Evolutionary conservation across 2,329 filamentous ascomycete genomes (phyloP).

Genomic region (Exophiala alcalophila): DNA sequence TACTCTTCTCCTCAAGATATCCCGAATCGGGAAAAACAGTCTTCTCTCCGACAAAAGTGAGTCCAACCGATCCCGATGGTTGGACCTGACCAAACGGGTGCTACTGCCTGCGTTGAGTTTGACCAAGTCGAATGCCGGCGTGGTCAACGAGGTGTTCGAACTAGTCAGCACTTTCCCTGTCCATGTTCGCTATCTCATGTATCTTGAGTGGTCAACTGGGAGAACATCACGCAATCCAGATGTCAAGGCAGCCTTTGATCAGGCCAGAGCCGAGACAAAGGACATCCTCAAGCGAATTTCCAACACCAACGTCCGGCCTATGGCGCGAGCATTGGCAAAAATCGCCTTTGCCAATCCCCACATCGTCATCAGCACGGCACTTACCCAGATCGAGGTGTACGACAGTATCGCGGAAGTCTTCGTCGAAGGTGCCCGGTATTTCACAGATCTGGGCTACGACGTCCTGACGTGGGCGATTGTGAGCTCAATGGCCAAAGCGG

Average conservation of each 20-base stretch:
- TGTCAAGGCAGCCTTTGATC: slow-evolving; percentile 74
- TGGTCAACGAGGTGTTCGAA: slow-evolving; percentile 82
- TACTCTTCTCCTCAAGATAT: slow-evolving; percentile 72
- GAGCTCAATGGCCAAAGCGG: slow-evolving; percentile 61
- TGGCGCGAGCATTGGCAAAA: slow-evolving; percentile 86
- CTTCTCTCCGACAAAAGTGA: slow-evolving; percentile 67
- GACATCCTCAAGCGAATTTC: slow-evolving; percentile 86
- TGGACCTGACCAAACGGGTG: slow-evolving; percentile 75
- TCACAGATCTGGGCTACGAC: slow-evolving; percentile 88
- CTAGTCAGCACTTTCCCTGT: slow-evolving; percentile 76
- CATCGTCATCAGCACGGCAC: slow-evolving; percentile 82
- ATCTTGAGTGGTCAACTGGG: slow-evolving; percentile 88
- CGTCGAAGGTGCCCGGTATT: slow-evolving; percentile 91
- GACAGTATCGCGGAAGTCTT: slow-evolving; percentile 92
- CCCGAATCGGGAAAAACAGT: slow-evolving; percentile 79
- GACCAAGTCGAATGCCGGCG: slow-evolving; percentile 76
- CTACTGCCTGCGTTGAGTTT: slow-evolving; percentile 87
- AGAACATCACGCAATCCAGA: slow-evolving; percentile 72
- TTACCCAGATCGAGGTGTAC: slow-evolving; percentile 90
- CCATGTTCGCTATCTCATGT: slow-evolving; percentile 77
- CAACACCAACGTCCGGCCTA: slow-evolving; percentile 77
- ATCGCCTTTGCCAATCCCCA: slow-evolving; percentile 89
- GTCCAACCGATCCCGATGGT: slow-evolving; percentile 73
- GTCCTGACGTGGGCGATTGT: slow-evolving; percentile 90
- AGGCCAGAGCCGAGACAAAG: slow-evolving; percentile 73